Percentiles rank a stretch among this genome's conserved stretches.
Evolutionary conservation across 2,329 filamentous ascomycete genomes (phyloP).

Genomic region (Aureobasidium uvarum): DNA sequence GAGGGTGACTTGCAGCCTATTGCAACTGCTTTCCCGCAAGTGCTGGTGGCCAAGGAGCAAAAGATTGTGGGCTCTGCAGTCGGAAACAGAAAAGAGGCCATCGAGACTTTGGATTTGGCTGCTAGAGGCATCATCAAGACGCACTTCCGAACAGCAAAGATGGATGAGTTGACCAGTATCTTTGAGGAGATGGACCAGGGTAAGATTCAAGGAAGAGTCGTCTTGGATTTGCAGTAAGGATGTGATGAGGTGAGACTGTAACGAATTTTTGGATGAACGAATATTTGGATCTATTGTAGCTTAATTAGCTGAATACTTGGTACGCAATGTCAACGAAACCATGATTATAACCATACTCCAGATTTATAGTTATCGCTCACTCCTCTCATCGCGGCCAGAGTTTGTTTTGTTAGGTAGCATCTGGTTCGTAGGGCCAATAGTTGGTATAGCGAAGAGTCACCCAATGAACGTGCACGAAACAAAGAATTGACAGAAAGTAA

Average conservation of each 20-base stretch:
- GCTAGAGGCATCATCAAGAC: slow-evolving; percentile 48
- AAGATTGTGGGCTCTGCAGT: slow-evolving; percentile 50
- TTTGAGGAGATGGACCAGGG: slow-evolving; percentile 50
- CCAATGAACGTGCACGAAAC: neutral
- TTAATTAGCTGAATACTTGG: neutral
- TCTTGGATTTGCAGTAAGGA: slow-evolving; percentile 43
- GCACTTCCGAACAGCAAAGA: slow-evolving; percentile 48
- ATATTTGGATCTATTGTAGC: neutral
- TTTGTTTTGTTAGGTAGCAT: neutral
- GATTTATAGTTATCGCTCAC: neutral
- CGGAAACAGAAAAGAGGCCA: slow-evolving; percentile 49
- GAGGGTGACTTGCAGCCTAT: slow-evolving; percentile 50
- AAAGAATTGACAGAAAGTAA: neutral
- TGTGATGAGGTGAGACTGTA: neutral
- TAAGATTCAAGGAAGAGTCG: slow-evolving; percentile 49
- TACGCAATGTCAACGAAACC: neutral
- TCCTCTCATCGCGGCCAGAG: neutral
- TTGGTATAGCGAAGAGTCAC: neutral
- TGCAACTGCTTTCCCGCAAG: slow-evolving; percentile 42
- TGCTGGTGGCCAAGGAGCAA: slow-evolving; percentile 45
- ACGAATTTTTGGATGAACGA: slow-evolving; percentile 1
- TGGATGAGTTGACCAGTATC: slow-evolving; percentile 48
- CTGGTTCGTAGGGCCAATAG: neutral
- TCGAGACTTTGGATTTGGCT: slow-evolving; percentile 51
- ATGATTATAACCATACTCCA: neutral